Evolutionary conservation across 805 yeast species (phyloP).

Genomic region (Wickerhamomyces chambardii): DNA sequence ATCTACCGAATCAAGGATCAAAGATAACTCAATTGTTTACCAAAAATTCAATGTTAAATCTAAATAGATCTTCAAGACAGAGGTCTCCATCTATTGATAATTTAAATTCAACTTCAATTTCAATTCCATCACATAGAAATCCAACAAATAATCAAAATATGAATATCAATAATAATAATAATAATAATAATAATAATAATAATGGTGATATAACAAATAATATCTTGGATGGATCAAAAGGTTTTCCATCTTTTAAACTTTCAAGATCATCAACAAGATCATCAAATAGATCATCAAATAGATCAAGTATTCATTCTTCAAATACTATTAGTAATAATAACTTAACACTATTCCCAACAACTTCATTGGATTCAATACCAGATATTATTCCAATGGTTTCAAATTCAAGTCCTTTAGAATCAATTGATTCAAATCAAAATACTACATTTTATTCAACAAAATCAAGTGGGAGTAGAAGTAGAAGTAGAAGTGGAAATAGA

Average conservation of each 20-base stretch:
- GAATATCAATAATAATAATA: not conserved
- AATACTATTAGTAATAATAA: no score
- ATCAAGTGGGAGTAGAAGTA: constrained; percentile 1
- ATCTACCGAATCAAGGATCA: no score
- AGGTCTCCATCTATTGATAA: constrained; percentile 1
- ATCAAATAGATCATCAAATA: not conserved
- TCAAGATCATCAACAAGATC: no score
- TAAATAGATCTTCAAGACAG: constrained; percentile 1
- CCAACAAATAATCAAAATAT: constrained; percentile 1
- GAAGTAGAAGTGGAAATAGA: not conserved
- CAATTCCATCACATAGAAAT: not conserved
- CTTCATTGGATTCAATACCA: no score
- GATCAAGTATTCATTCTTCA: not conserved
- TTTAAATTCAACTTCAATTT: no score
- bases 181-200: no score
- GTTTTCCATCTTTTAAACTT: not conserved
- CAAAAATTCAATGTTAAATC: no score
- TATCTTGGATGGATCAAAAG: no score
- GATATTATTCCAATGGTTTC: no score
- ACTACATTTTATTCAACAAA: constrained; percentile 13
- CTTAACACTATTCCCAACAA: no score
- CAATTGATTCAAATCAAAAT: constrained; percentile 9
- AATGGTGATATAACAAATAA: no score
- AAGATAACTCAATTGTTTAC: no score
- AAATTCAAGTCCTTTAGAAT: not conserved